These are phyloP conservation scores for Alternaria metachromatica DNA, from an alignment of 2,329 filamentous ascomycete genomes.

Conservation along the genomic window DNA sequence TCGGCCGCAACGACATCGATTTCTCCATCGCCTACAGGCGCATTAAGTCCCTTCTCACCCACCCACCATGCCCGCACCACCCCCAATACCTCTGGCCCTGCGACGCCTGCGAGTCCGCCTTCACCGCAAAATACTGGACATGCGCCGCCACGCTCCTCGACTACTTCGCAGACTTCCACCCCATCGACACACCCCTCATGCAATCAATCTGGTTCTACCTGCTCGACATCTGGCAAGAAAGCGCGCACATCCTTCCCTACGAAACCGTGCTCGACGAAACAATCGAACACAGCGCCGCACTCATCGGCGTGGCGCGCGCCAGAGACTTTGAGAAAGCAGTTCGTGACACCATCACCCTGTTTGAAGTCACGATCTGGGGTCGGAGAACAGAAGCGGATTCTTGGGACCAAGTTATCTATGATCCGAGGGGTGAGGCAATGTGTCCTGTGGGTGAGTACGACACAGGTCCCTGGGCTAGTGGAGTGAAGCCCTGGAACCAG, in stretches of 20 bases:
- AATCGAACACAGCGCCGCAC: not conserved
- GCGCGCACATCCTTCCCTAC: not conserved
- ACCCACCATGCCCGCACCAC: constrained; percentile 1
- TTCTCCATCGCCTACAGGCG: constrained; percentile 12
- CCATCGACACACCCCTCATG: constrained; percentile 27
- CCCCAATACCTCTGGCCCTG: constrained; percentile 11
- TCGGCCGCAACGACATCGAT: not conserved
- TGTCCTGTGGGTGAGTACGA: constrained; percentile 1
- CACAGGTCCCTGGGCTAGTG: constrained; percentile 25
- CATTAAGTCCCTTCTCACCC: constrained; percentile 18
- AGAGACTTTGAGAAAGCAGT: constrained; percentile 3
- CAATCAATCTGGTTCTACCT: constrained; percentile 38
- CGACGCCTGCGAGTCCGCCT: constrained; percentile 3
- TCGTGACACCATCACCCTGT: not conserved
- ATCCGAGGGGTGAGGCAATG: constrained; percentile 2
- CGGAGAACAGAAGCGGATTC: not conserved
- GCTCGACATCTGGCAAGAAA: constrained; percentile 32
- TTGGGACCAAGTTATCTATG: constrained; percentile 13
- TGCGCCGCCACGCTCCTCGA: constrained; percentile 30
- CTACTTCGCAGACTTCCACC: constrained; percentile 40
- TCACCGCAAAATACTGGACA: constrained; percentile 22
- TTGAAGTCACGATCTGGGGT: constrained; percentile 11
- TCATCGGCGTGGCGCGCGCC: not conserved
- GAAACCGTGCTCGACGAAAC: constrained; percentile 3
- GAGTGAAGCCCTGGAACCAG: constrained; percentile 39